Percentiles rank a stretch among this genome's conserved stretches.
phyloP scores from a whole-genome alignment of 495 filamentous ascomycete genomes.

The Jackrogersella minutella region DNA sequence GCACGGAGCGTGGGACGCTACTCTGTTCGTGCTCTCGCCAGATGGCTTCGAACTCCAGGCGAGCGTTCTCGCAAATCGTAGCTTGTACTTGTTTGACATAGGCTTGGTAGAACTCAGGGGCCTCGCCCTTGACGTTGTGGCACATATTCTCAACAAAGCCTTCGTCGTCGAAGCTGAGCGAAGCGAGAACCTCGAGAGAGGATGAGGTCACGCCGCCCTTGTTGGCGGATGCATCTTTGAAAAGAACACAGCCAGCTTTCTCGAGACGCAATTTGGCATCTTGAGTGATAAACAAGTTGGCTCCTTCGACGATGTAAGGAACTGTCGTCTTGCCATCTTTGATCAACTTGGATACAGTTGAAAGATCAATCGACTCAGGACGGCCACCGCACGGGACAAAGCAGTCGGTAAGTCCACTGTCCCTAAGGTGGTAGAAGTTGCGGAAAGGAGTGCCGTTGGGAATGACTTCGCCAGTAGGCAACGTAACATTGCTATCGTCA shows the following conservation, averaged over 20 bases:
- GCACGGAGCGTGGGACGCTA: conserved; percentile 76
- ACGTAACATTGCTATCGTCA: conserved; percentile 84
- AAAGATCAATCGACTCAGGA: conserved; percentile 94
- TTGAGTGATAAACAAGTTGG: conserved; percentile 98
- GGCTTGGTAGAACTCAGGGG: conserved; percentile 86
- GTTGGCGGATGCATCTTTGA: conserved; percentile 98
- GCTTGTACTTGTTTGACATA: conserved; percentile 94
- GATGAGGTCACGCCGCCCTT: conserved; percentile 99
- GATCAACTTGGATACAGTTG: conserved; percentile 84
- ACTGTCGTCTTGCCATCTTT: conserved; percentile 81
- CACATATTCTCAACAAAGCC: conserved; percentile 96
- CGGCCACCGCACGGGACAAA: conserved; percentile 98
- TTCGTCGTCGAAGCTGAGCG: conserved; percentile 88
- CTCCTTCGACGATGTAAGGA: conserved; percentile 96
- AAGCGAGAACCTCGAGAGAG: conserved; percentile 93
- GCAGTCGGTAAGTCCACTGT: conserved; percentile 75
- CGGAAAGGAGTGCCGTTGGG: conserved; percentile 95
- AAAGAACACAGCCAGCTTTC: conserved; percentile 89
- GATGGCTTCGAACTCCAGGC: conserved; percentile 95
- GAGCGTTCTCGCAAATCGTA: conserved; percentile 87
- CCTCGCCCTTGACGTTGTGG: conserved; percentile 75
- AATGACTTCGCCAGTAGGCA: conserved; percentile 86
- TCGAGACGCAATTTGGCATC: conserved; percentile 96
- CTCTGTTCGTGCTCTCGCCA: conserved; percentile 92
- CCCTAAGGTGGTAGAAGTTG: conserved; percentile 93